Evolutionary conservation across 345 rosid genomes (phyloP), one percentile per base, ranked within the genome.

Genomic region (Diplotaxis tenuifolia): DNA sequence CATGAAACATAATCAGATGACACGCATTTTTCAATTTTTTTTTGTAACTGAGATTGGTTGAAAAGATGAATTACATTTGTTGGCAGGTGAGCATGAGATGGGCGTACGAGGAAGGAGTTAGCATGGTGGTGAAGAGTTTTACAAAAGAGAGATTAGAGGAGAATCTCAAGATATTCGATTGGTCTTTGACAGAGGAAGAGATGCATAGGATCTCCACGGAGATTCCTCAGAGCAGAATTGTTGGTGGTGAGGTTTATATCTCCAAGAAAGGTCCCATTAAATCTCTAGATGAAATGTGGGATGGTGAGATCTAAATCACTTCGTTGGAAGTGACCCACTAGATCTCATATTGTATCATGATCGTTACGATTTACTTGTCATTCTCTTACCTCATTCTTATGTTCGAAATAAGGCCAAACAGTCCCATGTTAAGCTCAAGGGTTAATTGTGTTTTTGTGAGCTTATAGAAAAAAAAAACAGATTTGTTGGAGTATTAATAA

Each of bases 51-150:
- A 18, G 19, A 27, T 49, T 49, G 28, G 42, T 49, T 49, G 3
- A 11, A 12, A 11, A 67, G 14, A 31, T 18, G 28, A 12, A 29
- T 27, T 42, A 7, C n/a, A 36, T 10, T 31, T 56, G 64, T 23
- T 69, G 18, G 61, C 82, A 86, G 93, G 75, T 88, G 12, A 83
- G 89, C 68, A 75, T 87, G 61, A 81, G 96, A 78, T 85, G 96
- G 96, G 84, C 79, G 3, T 78, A 79, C 5, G 81, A 87, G 81
- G 84, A 81, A 74, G 92, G 85, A 22, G 82, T 81, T 5, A 62
- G 77, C 19, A 74, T 82, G 74, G 64, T 82, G 40, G 88, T 83
- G 63, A 89, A 89, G 79, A 89, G 90, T 59, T 87, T 87, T 73
- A 83, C 79, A 45, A 67, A 54, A 47, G 82, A 82, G 15, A 89